phyloP scores from a whole-genome alignment of 2,329 filamentous ascomycete species.

The Ceratocystis smalleyi region DNA sequence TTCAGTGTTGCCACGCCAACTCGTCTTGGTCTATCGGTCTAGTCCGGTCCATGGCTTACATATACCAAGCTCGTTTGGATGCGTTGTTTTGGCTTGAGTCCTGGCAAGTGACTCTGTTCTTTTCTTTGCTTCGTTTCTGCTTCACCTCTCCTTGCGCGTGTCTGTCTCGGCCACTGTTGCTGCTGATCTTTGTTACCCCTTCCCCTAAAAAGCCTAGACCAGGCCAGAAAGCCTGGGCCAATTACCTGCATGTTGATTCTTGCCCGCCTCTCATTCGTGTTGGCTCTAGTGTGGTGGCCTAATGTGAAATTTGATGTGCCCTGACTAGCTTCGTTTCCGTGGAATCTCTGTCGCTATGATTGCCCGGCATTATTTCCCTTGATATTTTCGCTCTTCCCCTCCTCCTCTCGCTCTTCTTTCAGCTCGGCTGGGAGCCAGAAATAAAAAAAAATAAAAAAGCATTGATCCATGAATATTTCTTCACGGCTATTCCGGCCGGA shows the following conservation, averaged over 20 bases:
- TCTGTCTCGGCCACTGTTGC: background rate
- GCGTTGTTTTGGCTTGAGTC: background rate
- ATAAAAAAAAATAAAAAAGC: no score
- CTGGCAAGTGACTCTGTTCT: no score
- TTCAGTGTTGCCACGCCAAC: background rate
- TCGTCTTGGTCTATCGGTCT: background rate
- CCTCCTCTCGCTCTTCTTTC: background rate
- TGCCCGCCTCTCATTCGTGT: background rate
- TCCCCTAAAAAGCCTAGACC: background rate
- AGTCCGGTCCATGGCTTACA: background rate
- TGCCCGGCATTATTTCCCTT: background rate
- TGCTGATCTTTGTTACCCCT: background rate
- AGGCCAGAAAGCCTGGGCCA: background rate
- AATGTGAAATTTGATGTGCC: conserved; percentile 5
- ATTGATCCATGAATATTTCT: background rate
- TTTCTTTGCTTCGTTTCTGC: background rate
- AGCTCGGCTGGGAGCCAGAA: background rate
- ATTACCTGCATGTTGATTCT: background rate
- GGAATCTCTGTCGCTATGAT: background rate
- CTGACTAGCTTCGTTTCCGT: background rate
- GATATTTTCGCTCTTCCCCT: background rate
- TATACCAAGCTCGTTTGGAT: background rate
- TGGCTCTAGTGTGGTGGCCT: background rate
- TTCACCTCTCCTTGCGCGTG: background rate
- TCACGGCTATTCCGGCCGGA: background rate